Evolutionary conservation across 306 rosid genomes (phyloP).

Genomic region (Vigna unguiculata): DNA sequence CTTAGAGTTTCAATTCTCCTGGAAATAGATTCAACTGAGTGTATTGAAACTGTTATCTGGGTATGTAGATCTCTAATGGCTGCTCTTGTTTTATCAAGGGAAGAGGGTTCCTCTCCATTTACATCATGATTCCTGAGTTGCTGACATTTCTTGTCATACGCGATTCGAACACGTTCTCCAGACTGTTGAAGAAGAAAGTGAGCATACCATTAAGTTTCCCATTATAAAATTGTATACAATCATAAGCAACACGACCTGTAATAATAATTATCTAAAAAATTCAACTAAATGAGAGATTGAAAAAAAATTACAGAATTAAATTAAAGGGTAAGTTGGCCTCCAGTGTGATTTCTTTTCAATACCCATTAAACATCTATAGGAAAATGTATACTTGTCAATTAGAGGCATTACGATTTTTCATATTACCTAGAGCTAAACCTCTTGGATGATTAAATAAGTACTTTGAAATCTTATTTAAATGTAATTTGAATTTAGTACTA

Average conservation of each 20-base stretch:
- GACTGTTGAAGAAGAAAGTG: slow-evolving; percentile 63
- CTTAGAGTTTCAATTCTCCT: slow-evolving; percentile 81
- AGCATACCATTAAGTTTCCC: slow-evolving; percentile 41
- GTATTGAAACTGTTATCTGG: slow-evolving; percentile 90
- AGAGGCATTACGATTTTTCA: slow-evolving; percentile 32
- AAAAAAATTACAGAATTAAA: slow-evolving; percentile 15
- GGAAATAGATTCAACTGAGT: slow-evolving; percentile 85
- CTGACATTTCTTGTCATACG: slow-evolving; percentile 80
- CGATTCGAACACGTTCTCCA: slow-evolving; percentile 80
- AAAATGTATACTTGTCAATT: slow-evolving; percentile 18
- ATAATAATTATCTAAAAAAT: slow-evolving; percentile 26
- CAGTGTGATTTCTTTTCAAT: neutral
- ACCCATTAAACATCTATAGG: neutral
- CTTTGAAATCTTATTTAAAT: neutral
- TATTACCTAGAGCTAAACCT: slow-evolving; percentile 25
- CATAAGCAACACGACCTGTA: slow-evolving; percentile 37
- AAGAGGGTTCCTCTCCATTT: slow-evolving; percentile 74
- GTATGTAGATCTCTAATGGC: slow-evolving; percentile 81
- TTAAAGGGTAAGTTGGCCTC: slow-evolving; percentile 13
- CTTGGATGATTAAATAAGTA: slow-evolving; percentile 4
- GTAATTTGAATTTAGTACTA: slow-evolving; percentile 13
- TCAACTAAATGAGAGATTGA: neutral
- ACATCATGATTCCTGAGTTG: slow-evolving; percentile 76
- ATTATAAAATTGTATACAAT: slow-evolving; percentile 37
- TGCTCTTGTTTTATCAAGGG: slow-evolving; percentile 74